Conservation (phyloP, 345 rosid genomes). For the Brassica cretica region DNA sequence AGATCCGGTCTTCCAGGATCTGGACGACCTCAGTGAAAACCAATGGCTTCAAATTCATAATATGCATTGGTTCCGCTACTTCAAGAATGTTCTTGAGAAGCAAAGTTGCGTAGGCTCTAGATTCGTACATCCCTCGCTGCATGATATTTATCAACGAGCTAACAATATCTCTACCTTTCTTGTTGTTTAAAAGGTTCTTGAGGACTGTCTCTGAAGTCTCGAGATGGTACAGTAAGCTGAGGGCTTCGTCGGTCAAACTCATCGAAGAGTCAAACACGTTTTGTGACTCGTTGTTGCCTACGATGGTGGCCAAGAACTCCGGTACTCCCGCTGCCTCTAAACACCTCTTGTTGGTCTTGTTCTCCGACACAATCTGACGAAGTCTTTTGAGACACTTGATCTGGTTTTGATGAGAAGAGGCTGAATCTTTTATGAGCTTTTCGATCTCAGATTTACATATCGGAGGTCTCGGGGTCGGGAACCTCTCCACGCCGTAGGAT, state of each 20-base stretch:
- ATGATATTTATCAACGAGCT: constrained; percentile 53
- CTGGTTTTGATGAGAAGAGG: constrained; percentile 48
- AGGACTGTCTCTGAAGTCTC: constrained; percentile 63
- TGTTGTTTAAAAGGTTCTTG: constrained; percentile 49
- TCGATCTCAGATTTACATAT: constrained; percentile 54
- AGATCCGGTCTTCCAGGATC: constrained; percentile 54
- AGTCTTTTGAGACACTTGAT: constrained; percentile 55
- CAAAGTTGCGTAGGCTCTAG: constrained; percentile 45
- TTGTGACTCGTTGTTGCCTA: constrained; percentile 20
- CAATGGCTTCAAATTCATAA: constrained; percentile 42
- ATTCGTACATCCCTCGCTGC: constrained; percentile 48
- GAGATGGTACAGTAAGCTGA: constrained; percentile 59
- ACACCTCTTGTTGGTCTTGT: constrained; percentile 61
- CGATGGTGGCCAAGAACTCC: constrained; percentile 57
- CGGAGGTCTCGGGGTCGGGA: constrained; percentile 87
- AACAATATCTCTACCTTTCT: constrained; percentile 48
- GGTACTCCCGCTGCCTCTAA: constrained; percentile 70
- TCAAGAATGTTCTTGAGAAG: constrained; percentile 46
- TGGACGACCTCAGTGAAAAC: constrained; percentile 53
- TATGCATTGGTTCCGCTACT: constrained; percentile 59
- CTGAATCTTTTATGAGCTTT: constrained; percentile 55
- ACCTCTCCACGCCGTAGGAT: constrained; percentile 71
- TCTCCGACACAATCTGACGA: constrained; percentile 54
- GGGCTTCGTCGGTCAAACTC: constrained; percentile 54
- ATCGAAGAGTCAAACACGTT: constrained; percentile 31